A percentile compares a stretch with the other conserved stretches of the same genome.
phyloP scores from a whole-genome alignment of 1,284 basidiomycete genomes.

The Ceratorhiza oryzae-sativae region DNA sequence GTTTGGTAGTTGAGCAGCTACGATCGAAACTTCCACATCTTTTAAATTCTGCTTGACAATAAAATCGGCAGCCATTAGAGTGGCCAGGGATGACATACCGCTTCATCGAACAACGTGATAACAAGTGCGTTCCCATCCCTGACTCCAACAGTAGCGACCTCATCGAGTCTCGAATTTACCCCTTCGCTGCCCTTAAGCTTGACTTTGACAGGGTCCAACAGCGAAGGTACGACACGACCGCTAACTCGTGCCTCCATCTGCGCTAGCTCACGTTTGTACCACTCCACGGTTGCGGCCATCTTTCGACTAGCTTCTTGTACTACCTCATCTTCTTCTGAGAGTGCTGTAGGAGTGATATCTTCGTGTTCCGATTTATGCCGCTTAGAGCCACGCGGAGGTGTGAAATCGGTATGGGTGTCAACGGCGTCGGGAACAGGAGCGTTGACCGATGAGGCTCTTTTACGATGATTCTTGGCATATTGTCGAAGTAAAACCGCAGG shows the following conservation, averaged over 20 bases:
- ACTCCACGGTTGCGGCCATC: conserved; percentile 68
- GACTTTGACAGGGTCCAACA: conserved; percentile 74
- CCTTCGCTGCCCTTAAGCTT: conserved; percentile 54
- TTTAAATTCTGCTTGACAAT: conserved; percentile 67
- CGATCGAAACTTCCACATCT: conserved; percentile 72
- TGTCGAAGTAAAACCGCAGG: background rate
- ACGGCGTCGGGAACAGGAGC: conserved; percentile 7
- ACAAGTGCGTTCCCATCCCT: conserved; percentile 73
- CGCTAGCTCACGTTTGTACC: conserved; percentile 74
- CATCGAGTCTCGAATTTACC: conserved; percentile 57
- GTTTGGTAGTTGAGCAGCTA: conserved; percentile 71
- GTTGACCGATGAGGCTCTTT: conserved; percentile 21
- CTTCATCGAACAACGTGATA: conserved; percentile 75
- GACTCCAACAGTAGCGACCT: conserved; percentile 78
- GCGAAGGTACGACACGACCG: conserved; percentile 73
- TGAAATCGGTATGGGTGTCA: conserved; percentile 34
- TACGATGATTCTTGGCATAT: conserved; percentile 38
- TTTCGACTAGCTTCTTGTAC: conserved; percentile 56
- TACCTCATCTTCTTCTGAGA: conserved; percentile 45
- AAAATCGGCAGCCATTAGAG: background rate
- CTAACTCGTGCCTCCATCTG: conserved; percentile 70
- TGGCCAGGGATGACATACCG: conserved; percentile 42
- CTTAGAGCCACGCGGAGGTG: conserved; percentile 29
- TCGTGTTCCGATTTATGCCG: conserved; percentile 25
- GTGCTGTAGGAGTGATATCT: conserved; percentile 17